phyloP scores from a whole-genome alignment of 2,329 filamentous ascomycete genomes.

The Ophiostoma ulmi region DNA sequence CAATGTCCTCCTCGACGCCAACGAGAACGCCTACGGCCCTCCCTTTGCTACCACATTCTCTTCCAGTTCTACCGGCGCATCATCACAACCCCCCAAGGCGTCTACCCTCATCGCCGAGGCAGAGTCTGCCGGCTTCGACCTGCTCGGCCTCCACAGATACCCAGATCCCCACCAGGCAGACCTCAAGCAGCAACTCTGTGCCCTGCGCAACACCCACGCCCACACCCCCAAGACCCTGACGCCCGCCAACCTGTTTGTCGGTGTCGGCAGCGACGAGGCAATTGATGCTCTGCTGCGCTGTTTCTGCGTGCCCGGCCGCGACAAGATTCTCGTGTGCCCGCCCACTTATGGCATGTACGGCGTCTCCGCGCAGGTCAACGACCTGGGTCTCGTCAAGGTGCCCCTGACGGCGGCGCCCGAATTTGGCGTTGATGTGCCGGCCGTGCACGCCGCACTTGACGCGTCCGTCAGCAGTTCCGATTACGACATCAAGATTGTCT shows the following conservation, averaged over 20 bases:
- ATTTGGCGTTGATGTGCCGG: conserved; percentile 69
- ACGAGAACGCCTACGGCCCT: conserved; percentile 94
- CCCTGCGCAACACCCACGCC: conserved; percentile 76
- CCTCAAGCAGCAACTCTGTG: conserved; percentile 81
- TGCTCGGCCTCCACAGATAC: conserved; percentile 84
- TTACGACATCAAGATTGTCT: conserved; percentile 74
- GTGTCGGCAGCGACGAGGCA: conserved; percentile 92
- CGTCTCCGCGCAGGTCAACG: conserved; percentile 91
- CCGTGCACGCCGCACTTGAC: conserved; percentile 59
- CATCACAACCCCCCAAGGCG: conserved; percentile 65
- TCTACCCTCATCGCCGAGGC: conserved; percentile 87
- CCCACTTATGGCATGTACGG: conserved; percentile 99
- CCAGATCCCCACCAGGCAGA: conserved; percentile 90
- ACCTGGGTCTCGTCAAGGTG: conserved; percentile 79
- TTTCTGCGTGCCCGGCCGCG: conserved; percentile 81
- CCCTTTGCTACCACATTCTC: conserved; percentile 51
- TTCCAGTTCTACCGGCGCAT: background rate
- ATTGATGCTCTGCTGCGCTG: conserved; percentile 90
- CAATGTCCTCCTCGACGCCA: conserved; percentile 93
- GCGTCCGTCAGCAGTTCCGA: conserved; percentile 30
- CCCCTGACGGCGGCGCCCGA: conserved; percentile 66
- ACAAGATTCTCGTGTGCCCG: conserved; percentile 90
- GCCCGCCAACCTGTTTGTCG: conserved; percentile 84
- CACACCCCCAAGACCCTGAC: conserved; percentile 70
- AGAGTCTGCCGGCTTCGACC: conserved; percentile 55